Evolutionary conservation across 176 grass and related monocot genomes (phyloP), one percentile per base, ranked within the genome.

Genomic region (Carex pumila): DNA sequence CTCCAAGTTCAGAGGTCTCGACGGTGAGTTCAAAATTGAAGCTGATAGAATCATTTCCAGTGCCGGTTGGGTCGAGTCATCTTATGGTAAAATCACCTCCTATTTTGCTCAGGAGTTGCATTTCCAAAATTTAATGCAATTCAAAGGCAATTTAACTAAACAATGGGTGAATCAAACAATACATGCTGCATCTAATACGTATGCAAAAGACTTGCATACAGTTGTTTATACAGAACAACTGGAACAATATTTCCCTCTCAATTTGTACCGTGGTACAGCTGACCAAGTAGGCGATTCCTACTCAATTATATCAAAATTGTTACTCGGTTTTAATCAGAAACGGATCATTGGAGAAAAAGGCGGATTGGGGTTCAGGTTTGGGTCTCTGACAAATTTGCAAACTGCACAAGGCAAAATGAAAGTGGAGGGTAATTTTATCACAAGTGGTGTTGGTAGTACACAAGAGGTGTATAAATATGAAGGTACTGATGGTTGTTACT

Each of bases 81-180:
- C 91, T 18, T 94, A 88, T 66, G 95, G 95, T 1, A 89, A 85
- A 64, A 72, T 98, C 79, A 98, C 95, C 8, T 82, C 88, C 34
- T 25, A 85, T 67, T 89, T 85, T 79, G 80, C 86, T 79, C 95
- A 94, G 81, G 84, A 82, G 61, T 76, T 94, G 5, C 56, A 72
- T 13, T 98, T 87, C 57, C 30, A 87, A 72, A 98, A 93, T 81
- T 71, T 83, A 39, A 89, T 90, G 89, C 6, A 2, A 19, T 36
- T 87, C 39, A 15, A 54, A 2, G 92, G 17, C 1, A 62, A 84
- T 19, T 85, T 54, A 60, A 71, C 2, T 17, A 1, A 5, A 68
- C 82, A 79, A 81, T 19, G 14, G 88, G 61, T 94, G 34, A 92
- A 86, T 80, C 95, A 98, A 88, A 94, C 81, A 7, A 94, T 92